Evolutionary conservation across 139 green algal genomes (phyloP).

Genomic region (Micractinium sp.): DNA sequence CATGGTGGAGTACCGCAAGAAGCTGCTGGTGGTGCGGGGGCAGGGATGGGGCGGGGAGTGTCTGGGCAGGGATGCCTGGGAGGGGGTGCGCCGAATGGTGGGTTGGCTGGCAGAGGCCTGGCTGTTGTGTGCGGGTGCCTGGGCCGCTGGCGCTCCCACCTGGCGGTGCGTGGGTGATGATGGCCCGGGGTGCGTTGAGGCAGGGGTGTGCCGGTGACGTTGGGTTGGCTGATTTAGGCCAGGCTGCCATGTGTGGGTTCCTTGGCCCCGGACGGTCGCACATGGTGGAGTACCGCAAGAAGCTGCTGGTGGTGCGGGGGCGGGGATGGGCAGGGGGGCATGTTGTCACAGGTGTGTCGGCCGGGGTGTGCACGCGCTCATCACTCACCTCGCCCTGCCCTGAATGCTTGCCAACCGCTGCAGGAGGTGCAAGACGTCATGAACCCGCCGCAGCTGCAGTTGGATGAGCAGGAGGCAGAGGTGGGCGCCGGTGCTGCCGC

Average conservation of each 20-base stretch:
- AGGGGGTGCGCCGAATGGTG: too few relatives aligned
- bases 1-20: conserved; percentile 29
- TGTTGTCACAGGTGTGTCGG: background rate
- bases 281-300: conserved; percentile 26
- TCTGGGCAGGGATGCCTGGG: too few relatives aligned
- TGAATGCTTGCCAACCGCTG: background rate
- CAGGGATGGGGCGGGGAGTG: background rate
- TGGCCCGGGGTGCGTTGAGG: too few relatives aligned
- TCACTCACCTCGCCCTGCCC: background rate
- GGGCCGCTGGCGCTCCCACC: too few relatives aligned
- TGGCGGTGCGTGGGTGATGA: too few relatives aligned
- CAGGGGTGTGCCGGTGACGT: too few relatives aligned
- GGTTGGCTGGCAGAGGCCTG: too few relatives aligned
- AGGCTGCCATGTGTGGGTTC: background rate
- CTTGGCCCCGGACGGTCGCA: background rate
- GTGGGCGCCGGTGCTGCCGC: background rate
- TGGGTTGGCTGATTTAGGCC: too few relatives aligned
- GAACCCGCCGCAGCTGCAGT: conserved; percentile 15
- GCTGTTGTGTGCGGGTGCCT: background rate
- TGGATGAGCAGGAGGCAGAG: background rate
- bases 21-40: conserved; percentile 30
- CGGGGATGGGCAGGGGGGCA: background rate
- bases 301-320: conserved; percentile 30
- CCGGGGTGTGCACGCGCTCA: too few relatives aligned
- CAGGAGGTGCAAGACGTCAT: conserved; percentile 32